These are phyloP conservation scores for Helminthosporium solani DNA, from an alignment of 2,329 filamentous ascomycete genomes.

Conservation along the genomic window DNA sequence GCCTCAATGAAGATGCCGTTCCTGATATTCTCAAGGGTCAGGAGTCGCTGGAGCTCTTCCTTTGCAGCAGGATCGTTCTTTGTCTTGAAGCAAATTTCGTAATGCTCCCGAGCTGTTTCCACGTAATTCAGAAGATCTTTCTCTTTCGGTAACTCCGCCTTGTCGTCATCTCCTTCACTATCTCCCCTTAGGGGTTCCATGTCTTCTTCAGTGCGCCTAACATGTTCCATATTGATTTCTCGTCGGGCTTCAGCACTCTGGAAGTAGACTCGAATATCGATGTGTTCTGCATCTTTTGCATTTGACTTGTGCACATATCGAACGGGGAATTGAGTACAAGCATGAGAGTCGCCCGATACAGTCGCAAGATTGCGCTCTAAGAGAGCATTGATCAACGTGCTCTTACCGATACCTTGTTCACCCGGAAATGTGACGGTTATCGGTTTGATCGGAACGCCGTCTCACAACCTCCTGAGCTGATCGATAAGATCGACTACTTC, in stretches of 20 bases:
- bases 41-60: too few relatives aligned
- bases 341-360: background rate
- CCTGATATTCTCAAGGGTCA: too few relatives aligned
- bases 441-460: too few relatives aligned
- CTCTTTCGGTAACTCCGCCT: background rate
- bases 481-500: too few relatives aligned
- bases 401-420: background rate
- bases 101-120: too few relatives aligned
- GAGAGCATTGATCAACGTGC: background rate
- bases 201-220: background rate
- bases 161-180: background rate
- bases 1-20: too few relatives aligned
- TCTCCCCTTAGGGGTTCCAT: background rate
- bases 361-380: background rate
- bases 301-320: background rate
- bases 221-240: background rate
- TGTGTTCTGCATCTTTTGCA: background rate
- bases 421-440: background rate
- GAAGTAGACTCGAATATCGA: background rate
- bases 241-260: background rate
- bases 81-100: too few relatives aligned
- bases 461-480: too few relatives aligned
- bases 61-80: too few relatives aligned
- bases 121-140: background rate
- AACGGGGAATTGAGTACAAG: background rate